Evolutionary conservation across 176 grass and related monocot genomes (phyloP).

Genomic region (Guadua angustifolia): DNA sequence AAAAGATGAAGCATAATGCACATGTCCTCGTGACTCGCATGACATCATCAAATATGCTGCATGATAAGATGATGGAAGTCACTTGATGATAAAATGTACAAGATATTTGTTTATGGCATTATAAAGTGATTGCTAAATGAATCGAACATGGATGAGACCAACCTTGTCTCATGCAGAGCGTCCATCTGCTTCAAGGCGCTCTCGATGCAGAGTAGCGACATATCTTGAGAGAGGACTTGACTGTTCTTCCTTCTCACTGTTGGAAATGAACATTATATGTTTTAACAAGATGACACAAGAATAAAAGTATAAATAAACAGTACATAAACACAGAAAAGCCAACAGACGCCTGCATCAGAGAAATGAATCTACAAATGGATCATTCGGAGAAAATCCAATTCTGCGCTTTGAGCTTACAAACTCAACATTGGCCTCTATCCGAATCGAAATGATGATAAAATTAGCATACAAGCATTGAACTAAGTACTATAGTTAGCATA

Average conservation of each 20-base stretch:
- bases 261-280: slow-evolving; percentile 39
- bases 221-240: slow-evolving; percentile 80
- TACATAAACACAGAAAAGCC: slow-evolving; percentile 22
- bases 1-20: background rate
- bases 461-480: slow-evolving; percentile 3
- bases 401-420: slow-evolving; percentile 65
- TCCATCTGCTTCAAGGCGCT: slow-evolving; percentile 64
- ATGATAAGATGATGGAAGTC: slow-evolving; percentile 19
- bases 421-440: slow-evolving; percentile 76
- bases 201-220: slow-evolving; percentile 66
- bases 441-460: slow-evolving; percentile 38
- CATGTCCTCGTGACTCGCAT: background rate
- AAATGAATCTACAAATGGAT: slow-evolving; percentile 73
- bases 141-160: slow-evolving; percentile 20
- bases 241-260: slow-evolving; percentile 76
- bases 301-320: slow-evolving; percentile 34
- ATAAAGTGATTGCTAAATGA: background rate
- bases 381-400: slow-evolving; percentile 76
- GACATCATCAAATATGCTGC: background rate
- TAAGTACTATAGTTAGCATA: slow-evolving; percentile 44
- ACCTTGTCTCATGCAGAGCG: slow-evolving; percentile 78
- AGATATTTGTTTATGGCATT: slow-evolving; percentile 23
- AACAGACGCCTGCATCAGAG: slow-evolving; percentile 50
- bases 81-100: background rate
- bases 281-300: slow-evolving; percentile 6